Conservation (phyloP, 1,284 basidiomycete genomes). For the Heterobasidion parviporum region DNA sequence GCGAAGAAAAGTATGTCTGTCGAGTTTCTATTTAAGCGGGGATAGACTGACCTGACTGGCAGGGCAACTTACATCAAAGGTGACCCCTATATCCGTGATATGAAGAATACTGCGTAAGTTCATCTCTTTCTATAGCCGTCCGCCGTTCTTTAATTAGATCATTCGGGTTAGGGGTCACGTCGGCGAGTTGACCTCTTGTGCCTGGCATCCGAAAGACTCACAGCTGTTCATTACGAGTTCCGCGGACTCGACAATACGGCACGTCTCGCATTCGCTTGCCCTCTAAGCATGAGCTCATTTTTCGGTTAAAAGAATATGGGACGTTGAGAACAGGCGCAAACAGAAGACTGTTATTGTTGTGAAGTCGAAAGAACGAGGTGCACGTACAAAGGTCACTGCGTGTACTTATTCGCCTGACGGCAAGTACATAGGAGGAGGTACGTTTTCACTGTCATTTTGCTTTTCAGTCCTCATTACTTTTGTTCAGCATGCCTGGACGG, state of each 20-base stretch:
- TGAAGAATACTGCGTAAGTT: conserved; percentile 89
- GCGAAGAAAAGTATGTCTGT: conserved; percentile 74
- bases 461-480: not conserved
- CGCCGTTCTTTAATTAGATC: not conserved
- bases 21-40: conserved; percentile 13
- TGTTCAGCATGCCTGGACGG: conserved; percentile 85
- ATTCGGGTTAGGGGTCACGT: conserved; percentile 76
- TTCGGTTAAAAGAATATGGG: conserved; percentile 71
- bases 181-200: conserved; percentile 81
- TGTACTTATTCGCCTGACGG: conserved; percentile 87
- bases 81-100: conserved; percentile 96
- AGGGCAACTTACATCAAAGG: conserved; percentile 90
- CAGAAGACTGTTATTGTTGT: conserved; percentile 94
- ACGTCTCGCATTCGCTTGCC: conserved; percentile 16
- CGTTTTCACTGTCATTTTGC: conserved; percentile 19
- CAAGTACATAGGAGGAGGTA: conserved; percentile 78
- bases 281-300: not conserved
- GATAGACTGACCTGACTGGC: conserved; percentile 39
- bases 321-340: conserved; percentile 79
- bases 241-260: conserved; percentile 93
- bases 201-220: conserved; percentile 85
- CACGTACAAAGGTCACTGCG: conserved; percentile 84
- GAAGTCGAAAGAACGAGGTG: conserved; percentile 94
- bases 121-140: conserved; percentile 2
- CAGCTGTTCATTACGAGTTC: conserved; percentile 86